Base-by-base conservation (phyloP, 2,329 filamentous ascomycete species). In the Fusarium sororula region DNA sequence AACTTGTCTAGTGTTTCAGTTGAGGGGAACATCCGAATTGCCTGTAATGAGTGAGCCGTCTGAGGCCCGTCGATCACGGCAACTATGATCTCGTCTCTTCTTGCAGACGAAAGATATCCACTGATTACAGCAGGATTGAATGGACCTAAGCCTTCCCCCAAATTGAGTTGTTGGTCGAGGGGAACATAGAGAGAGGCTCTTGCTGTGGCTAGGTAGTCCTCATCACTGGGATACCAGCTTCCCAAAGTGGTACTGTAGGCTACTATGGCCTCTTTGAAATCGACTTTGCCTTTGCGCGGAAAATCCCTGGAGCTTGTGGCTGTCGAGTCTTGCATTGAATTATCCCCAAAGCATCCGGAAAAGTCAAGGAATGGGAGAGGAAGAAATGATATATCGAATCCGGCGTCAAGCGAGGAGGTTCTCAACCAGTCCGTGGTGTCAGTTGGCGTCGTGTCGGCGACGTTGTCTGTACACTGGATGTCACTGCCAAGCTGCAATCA, bases 291-390 rank as follows among this genome's bases (percentile, higher is more conserved):
- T 28, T 47, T 4, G 7, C 18, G 11, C 7, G 7, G 11, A 7
- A 14, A 9, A 7, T 11, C 0, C 13, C 28, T 14, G 5, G 44
- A 26, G 7, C 24, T 47, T 14, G 5, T 22, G 12, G 7, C 7
- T 28, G 8, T 28, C 20, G 3, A 20, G n/a, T 18, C 6, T 6
- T 47, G 11, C 12, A 14, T 4, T 47, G 9, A 28, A 28, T 2
- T 14, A 20, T 4, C 17, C 3, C 6, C 24, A 7, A 12, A 5
- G 9, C 0, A 47, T 47, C 24, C 24, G 24, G 24, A 28, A 0
- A 28, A 20, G 13, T 47, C 44, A 22, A 47, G 5, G 7, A 5
- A 28, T 12, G 44, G 44, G 18, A 47, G 17, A 12, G 24, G 44
- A 47, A 47, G 44, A 47, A 28, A 47, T 20, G 42, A 45, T 6